Evolutionary conservation across 176 grass and related monocot species (phyloP), one percentile per base, ranked within the genome.

Genomic region (Phoenix dactylifera): DNA sequence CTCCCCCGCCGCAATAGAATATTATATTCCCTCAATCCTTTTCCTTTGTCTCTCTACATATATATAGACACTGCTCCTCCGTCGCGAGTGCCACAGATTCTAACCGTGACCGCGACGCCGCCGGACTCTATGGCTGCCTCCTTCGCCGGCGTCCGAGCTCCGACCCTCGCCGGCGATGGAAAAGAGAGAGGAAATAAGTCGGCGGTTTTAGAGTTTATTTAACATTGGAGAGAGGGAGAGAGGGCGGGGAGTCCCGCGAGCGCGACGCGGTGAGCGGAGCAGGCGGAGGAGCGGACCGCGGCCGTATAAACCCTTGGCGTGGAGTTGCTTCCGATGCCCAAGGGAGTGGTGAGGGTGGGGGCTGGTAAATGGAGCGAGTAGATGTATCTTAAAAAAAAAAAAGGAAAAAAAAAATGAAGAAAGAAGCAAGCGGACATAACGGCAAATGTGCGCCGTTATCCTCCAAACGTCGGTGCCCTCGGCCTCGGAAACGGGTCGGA

Each of bases 1-100:
- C 68, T 50, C 20, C 59, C 28, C 59, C 59, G 50, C 70, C 26
- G 20, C 19, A 55, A 44, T 73, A 49, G 23, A 49, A 62, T 56
- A 39, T 39, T 56, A 26, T 26, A 15, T 39, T 10, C 26, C 24
- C 28, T 26, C 9, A 0, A 7, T 22, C n/a, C 20, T 26, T 29
- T 56, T 26, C 52, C 65, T 67, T 51, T 16, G 25, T 15, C 17
- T 16, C 49, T 6, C 49, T 44, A 44, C 35, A 44, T 44, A 14
- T 44, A 44, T 3, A 12, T 44, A 44, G 10, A 44, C 10, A 44
- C 24, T 3, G 19, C 22, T 5, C 25, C 65, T 6, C 26, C 26
- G 14, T 2, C 18, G 26, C 7, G 52, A 35, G 26, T 26, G 17
- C n/a, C 35, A 23, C 52, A 17, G 28, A 56, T 55, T 18, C 26